phyloP scores from a whole-genome alignment of 495 filamentous ascomycete genomes.

The Annulohypoxylon bovei region DNA sequence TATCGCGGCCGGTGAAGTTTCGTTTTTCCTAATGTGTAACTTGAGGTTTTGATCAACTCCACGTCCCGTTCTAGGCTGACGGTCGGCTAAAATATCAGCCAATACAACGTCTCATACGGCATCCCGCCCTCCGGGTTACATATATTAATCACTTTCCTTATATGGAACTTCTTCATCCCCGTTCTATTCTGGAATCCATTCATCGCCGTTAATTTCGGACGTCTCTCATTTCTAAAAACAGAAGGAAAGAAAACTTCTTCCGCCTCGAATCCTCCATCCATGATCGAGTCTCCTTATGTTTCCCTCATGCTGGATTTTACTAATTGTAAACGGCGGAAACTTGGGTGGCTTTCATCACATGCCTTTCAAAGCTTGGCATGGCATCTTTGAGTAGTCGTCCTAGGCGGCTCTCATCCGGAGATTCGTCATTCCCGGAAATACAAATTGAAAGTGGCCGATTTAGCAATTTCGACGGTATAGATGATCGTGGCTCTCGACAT shows the following conservation, averaged over 20 bases:
- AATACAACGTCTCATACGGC: conserved; percentile 7
- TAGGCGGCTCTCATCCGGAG: conserved; percentile 46
- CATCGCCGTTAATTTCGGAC: conserved; percentile 5
- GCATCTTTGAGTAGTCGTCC: conserved; percentile 36
- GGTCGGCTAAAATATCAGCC: conserved; percentile 41
- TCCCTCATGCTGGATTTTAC: conserved; percentile 22
- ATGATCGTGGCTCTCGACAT: conserved; percentile 39
- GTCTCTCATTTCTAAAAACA: neutral
- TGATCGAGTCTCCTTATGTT: neutral
- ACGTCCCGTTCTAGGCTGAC: conserved; percentile 36
- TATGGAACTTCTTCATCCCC: conserved; percentile 1
- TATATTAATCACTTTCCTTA: conserved; percentile 1
- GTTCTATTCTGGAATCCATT: conserved; percentile 12
- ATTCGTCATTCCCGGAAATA: conserved; percentile 50
- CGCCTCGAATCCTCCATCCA: neutral
- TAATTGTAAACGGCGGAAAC: conserved; percentile 20
- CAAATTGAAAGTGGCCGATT: conserved; percentile 37
- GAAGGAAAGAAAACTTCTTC: neutral
- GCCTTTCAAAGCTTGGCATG: conserved; percentile 28
- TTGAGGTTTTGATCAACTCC: conserved; percentile 24
- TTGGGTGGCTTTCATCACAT: conserved; percentile 30
- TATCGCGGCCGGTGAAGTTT: neutral
- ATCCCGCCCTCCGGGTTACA: conserved; percentile 25
- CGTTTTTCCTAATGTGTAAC: conserved; percentile 5
- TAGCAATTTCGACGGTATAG: conserved; percentile 32